Percentiles rank a stretch among this genome's conserved stretches.
Evolutionary conservation across 2,329 filamentous ascomycete genomes (phyloP).

Genomic region (Colletotrichum truncatum): DNA sequence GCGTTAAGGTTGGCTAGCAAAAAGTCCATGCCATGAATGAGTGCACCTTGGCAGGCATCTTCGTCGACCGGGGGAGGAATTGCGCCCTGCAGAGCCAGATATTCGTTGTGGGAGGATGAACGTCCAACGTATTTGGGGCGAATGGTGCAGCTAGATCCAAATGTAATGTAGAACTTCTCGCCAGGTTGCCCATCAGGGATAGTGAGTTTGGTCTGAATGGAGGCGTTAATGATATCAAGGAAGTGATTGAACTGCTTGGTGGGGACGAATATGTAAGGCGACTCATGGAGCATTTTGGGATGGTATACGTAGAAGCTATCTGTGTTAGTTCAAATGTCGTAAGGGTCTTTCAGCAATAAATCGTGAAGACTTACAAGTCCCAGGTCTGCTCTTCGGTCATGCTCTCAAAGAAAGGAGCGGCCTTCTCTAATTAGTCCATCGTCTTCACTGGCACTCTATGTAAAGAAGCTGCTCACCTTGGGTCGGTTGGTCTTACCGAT

Average conservation of each 20-base stretch:
- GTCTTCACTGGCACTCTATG: not conserved
- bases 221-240: conserved; percentile 70
- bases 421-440: conserved; percentile 38
- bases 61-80: conserved; percentile 14
- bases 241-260: conserved; percentile 72
- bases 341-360: not conserved
- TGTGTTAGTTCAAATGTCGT: conserved; percentile 20
- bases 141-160: conserved; percentile 67
- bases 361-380: conserved; percentile 78
- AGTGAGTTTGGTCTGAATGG: conserved; percentile 60
- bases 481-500: conserved; percentile 62
- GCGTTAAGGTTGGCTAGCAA: conserved; percentile 16
- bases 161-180: conserved; percentile 68
- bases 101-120: conserved; percentile 42
- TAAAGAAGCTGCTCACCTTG: conserved; percentile 45
- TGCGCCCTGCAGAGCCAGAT: not conserved
- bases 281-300: conserved; percentile 52
- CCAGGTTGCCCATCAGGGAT: conserved; percentile 64
- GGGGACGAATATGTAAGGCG: conserved; percentile 73
- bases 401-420: conserved; percentile 61
- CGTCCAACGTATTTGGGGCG: conserved; percentile 75
- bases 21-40: conserved; percentile 9
- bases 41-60: not conserved
- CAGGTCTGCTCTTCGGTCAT: conserved; percentile 71
- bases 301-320: conserved; percentile 74